Base-by-base conservation (phyloP, 768 basidiomycete genomes). In the Lentinula detonsa region DNA sequence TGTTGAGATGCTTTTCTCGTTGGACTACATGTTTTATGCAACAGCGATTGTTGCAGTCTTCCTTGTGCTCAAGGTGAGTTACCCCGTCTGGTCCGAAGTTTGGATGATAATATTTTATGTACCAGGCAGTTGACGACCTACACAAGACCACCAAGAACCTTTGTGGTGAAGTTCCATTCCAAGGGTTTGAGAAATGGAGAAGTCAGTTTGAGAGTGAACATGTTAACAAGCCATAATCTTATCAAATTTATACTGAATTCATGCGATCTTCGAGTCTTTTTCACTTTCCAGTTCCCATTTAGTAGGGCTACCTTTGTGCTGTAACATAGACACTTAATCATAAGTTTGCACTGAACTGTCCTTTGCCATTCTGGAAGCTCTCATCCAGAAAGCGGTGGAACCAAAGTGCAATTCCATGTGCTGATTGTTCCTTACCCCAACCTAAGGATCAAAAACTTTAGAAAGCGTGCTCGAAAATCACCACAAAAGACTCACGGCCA, bases 351-450 rank as follows among this genome's bases (percentile, higher is more conserved):
- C 28, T 13, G 13, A 51, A 15, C 18, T 48, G 10, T 11, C 48
- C 9, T 18, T 48, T 23, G 49, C 49, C 21, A 28, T 18, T 51
- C 11, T 18, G 34, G 5, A 18, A 33, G n/a, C 42, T 50, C 10
- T 55, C 50, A 16, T 61, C 53, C 42, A 55, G 28, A 23, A 31
- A 51, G 33, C 50, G 28, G 33, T 51, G 50, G 50, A 51, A 51
- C 50, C 50, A 51, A 18, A 51, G 50, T 31, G 81, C 68, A 49
- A 84, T 73, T 42, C 78, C 76, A 1, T 77, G 73, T 2, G 84
- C 83, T 6, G 81, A 80, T 58, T 85, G 79, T 65, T 86, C 85
- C 63, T 85, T 85, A 0, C 82, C 82, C 79, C 83, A 85, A 16
- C 82, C 85, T 86, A 51, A 50, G 1, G 18, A 39, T 3, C 21